Conservation (phyloP, 495 filamentous ascomycete genomes). For the Trypethelium eluteriae region DNA sequence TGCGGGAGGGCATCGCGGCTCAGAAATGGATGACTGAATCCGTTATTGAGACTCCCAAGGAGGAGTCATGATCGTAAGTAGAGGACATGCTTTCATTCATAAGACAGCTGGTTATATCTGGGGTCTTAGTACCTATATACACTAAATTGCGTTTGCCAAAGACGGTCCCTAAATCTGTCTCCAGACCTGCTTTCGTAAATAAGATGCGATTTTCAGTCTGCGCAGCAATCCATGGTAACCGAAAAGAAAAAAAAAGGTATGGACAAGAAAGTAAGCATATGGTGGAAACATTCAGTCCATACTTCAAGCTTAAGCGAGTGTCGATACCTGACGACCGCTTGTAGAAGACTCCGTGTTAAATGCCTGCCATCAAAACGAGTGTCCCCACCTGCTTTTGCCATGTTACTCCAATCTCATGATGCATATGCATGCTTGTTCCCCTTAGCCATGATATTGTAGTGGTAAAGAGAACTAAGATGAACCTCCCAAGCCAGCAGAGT, state of each 20-base stretch:
- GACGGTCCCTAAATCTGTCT: background rate
- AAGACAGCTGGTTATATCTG: background rate
- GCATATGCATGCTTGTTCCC: background rate
- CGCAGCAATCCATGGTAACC: background rate
- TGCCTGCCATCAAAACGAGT: background rate
- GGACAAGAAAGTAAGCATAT: background rate
- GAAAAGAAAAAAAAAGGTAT: background rate
- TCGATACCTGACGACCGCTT: too few species aligned
- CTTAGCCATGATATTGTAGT: background rate
- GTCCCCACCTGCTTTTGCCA: background rate
- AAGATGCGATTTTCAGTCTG: background rate
- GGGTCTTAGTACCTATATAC: background rate
- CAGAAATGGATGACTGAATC: conserved; percentile 1
- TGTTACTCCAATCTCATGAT: background rate
- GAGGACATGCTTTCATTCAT: background rate
- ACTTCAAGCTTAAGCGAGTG: conserved; percentile 5
- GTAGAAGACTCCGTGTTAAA: too few species aligned
- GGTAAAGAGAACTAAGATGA: background rate
- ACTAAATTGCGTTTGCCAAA: background rate
- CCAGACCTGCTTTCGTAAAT: background rate
- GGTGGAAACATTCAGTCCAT: background rate
- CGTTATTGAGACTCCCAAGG: background rate
- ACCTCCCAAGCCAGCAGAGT: conserved; percentile 51
- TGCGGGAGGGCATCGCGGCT: background rate
- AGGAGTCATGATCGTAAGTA: background rate